These are phyloP conservation scores for Sparassis latifolia DNA, from an alignment of 1,284 basidiomycete species.

Conservation along the genomic window DNA sequence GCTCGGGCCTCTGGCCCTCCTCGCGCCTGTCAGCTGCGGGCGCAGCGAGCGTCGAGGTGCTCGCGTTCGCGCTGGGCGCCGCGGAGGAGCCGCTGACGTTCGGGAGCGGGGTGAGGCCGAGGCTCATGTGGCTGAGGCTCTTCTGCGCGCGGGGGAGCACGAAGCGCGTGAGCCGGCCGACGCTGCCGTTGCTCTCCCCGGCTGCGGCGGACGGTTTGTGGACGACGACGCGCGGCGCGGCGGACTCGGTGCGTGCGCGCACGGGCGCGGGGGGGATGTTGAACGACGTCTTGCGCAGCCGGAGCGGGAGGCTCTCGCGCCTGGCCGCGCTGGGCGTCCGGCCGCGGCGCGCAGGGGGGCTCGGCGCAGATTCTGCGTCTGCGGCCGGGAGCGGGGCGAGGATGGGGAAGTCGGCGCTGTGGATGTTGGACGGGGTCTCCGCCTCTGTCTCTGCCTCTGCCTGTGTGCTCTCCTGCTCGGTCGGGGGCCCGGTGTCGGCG, in stretches of 20 bases:
- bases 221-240: no score
- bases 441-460: background rate
- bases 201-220: conserved; percentile 4
- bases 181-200: conserved; percentile 3
- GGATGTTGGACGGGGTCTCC: conserved; percentile 16
- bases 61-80: conserved; percentile 20
- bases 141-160: conserved; percentile 16
- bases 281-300: conserved; percentile 12
- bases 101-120: conserved; percentile 22
- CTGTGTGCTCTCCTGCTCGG: conserved; percentile 1
- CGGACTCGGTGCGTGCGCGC: background rate
- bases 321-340: conserved; percentile 1
- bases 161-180: conserved; percentile 11
- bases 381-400: conserved; percentile 10
- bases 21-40: background rate
- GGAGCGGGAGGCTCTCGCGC: conserved; percentile 6
- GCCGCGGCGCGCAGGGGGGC: conserved; percentile 1
- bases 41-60: conserved; percentile 5
- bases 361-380: conserved; percentile 6
- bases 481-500: background rate
- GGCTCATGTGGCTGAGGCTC: conserved; percentile 25
- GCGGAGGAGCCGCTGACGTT: conserved; percentile 19
- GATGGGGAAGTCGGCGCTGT: conserved; percentile 22
- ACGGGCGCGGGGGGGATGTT: conserved; percentile 10
- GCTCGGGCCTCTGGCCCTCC: background rate